Evolutionary conservation across 139 green algal species (phyloP).

Genomic region (Tetradesmus obliquus): DNA sequence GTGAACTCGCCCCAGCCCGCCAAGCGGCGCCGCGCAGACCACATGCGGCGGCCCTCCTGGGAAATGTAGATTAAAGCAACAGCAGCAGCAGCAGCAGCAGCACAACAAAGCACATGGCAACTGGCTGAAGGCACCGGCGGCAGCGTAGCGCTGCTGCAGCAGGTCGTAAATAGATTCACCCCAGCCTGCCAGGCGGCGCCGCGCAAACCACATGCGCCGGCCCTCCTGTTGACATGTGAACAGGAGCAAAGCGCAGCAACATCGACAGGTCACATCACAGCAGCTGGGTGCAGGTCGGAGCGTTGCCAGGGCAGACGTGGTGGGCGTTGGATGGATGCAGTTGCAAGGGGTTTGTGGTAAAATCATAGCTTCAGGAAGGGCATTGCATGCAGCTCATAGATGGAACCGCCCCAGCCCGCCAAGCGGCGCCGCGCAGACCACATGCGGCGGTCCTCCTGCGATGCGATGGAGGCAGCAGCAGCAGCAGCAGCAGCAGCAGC

Average conservation of each 20-base stretch:
- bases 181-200: background rate
- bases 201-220: background rate
- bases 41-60: constrained; percentile 5
- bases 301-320: too few species aligned
- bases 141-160: constrained; percentile 10
- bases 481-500: too few species aligned
- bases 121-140: background rate
- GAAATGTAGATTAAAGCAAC: too few species aligned
- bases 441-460: constrained; percentile 7
- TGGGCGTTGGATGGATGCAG: too few species aligned
- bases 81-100: too few species aligned
- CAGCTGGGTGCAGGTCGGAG: too few species aligned
- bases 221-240: background rate
- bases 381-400: background rate
- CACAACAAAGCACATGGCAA: too few species aligned
- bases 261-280: too few species aligned
- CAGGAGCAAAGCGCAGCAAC: too few species aligned
- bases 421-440: constrained; percentile 3
- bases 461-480: background rate
- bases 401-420: background rate
- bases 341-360: too few species aligned
- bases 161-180: constrained; percentile 12
- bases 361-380: too few species aligned
- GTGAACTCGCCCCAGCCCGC: background rate
- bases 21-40: background rate